phyloP scores from a whole-genome alignment of 148 eudicot species.

The Silene uniflora region DNA sequence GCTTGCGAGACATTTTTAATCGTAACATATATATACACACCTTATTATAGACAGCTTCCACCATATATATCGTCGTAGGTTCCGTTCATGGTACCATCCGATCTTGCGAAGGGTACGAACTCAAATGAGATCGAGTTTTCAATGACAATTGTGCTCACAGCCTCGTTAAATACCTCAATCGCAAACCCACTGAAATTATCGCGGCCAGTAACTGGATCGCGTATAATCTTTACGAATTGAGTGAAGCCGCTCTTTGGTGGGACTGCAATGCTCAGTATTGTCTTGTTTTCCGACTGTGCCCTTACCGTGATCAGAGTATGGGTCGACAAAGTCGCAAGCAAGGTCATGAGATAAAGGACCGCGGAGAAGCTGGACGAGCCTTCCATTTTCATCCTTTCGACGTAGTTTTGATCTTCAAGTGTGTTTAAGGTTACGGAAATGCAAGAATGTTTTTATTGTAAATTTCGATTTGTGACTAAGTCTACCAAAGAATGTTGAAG shows the following conservation, averaged over 20 bases:
- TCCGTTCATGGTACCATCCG: slow-evolving; percentile 14
- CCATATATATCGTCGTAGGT: slow-evolving; percentile 10
- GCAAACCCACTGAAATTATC: slow-evolving; percentile 16
- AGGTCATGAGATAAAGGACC: neutral
- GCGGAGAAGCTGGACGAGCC: neutral
- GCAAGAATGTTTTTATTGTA: too few species aligned
- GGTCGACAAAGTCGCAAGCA: neutral
- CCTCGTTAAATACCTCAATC: slow-evolving; percentile 25
- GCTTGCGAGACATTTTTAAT: too few species aligned
- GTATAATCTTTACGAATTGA: neutral
- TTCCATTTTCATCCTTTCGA: neutral
- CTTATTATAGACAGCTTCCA: slow-evolving; percentile 8
- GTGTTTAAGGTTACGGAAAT: too few species aligned
- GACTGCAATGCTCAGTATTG: slow-evolving; percentile 17
- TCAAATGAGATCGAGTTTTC: slow-evolving; percentile 1
- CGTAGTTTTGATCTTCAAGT: neutral
- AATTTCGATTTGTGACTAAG: too few species aligned
- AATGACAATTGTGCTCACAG: slow-evolving; percentile 3
- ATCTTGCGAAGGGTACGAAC: slow-evolving; percentile 1
- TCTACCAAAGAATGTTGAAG: too few species aligned
- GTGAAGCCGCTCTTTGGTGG: slow-evolving; percentile 28
- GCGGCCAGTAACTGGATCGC: slow-evolving; percentile 17
- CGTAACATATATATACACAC: neutral
- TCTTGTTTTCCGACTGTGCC: slow-evolving; percentile 5
- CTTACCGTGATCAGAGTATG: neutral